Evolutionary conservation across 768 basidiomycete genomes (phyloP), one percentile per base, ranked within the genome.

Genomic region (Lactarius trivialis): DNA sequence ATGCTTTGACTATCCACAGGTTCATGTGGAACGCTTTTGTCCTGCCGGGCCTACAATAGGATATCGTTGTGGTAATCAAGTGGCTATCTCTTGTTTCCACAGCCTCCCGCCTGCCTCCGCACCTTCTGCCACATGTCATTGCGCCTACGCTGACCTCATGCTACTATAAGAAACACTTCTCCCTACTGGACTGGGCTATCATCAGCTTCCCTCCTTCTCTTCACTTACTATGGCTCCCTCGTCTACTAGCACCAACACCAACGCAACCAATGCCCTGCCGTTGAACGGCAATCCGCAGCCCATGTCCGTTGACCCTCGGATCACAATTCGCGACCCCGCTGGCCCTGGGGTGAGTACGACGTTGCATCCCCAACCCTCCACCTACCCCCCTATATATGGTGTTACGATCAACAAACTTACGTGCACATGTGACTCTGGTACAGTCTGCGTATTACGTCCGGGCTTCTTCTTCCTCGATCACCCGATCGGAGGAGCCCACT

Each of bases 151-250:
- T n/a, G 19, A 30, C 28, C 7, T 19, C 17, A 30, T 32, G 50
- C 50, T 51, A 17, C 33, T 56, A 37, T 26, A 56, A 37, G 34
- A 56, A 30, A 19, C 56, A 9, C 30, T n/a, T 39, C 28, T 68
- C 30, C 19, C 17, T 51, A 32, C 30, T 30, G 45, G 45, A 24
- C 24, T 32, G 30, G 17, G 7, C 50, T 17, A 30, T 5, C 50
- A 28, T 51, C 30, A 51, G 19, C 50, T 51, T 30, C 50, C 30
- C 50, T 15, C 30, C 28, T 32, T 51, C 50, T 24, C 50, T 51
- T 32, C 28, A n/a, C 28, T 3, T 32, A 32, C 19, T 28, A 51
- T 51, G 50, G 49, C 49, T 6, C 19, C 26, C 19, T 32, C 26
- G 15, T 28, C 6, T n/a, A 3, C 48, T 49, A 12, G 24, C 26